Conservation (phyloP, 768 basidiomycete genomes). For the Serendipita indica region DNA sequence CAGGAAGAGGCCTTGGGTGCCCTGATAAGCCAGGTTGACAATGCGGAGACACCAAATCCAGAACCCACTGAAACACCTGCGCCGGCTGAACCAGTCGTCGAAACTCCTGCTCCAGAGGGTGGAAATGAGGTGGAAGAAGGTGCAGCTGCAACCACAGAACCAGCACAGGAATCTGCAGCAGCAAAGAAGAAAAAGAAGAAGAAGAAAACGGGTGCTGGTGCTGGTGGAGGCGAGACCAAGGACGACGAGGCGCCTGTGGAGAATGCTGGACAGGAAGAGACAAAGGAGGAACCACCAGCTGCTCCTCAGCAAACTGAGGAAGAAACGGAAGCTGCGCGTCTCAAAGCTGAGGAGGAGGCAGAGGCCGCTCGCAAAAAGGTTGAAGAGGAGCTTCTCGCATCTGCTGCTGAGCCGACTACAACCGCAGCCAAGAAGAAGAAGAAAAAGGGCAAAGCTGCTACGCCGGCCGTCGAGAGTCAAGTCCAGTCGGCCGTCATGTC, state of each 20-base stretch:
- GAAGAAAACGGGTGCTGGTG: slow-evolving; percentile 4
- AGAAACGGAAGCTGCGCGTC: background rate
- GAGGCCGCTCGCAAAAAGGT: background rate
- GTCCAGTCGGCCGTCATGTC: background rate
- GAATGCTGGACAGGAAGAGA: background rate
- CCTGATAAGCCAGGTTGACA: too few relatives aligned
- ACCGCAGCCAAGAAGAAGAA: background rate
- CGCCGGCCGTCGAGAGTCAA: background rate
- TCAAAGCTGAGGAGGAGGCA: background rate
- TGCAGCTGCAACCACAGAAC: background rate
- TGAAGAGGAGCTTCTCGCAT: background rate
- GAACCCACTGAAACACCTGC: background rate
- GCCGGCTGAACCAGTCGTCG: background rate
- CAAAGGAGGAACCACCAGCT: background rate
- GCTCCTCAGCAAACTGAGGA: background rate
- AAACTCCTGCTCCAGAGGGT: background rate
- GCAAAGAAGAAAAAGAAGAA: slow-evolving; percentile 8
- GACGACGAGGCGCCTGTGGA: background rate
- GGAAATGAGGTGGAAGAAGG: background rate
- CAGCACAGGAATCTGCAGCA: background rate
- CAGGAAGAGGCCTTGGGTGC: too few relatives aligned
- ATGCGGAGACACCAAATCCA: too few relatives aligned
- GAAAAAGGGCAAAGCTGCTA: background rate
- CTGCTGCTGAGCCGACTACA: background rate
- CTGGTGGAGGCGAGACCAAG: background rate